Conservation (phyloP, 306 rosid species). For the Albizia julibrissin region DNA sequence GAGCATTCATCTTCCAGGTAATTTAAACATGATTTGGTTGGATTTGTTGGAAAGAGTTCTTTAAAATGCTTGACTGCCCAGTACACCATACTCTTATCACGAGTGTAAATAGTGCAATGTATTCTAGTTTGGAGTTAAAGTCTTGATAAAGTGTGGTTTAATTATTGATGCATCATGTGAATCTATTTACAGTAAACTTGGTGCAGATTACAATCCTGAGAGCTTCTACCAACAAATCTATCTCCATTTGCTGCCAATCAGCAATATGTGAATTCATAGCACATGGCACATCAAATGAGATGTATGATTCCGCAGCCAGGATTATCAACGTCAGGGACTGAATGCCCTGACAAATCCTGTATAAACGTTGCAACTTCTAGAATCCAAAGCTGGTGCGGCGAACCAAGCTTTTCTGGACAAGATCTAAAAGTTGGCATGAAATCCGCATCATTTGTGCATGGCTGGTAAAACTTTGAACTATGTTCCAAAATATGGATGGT, state of each 20-base stretch:
- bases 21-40: background rate
- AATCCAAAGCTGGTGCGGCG: slow-evolving; percentile 44
- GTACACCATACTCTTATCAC: background rate
- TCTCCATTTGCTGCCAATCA: slow-evolving; percentile 6
- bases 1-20: background rate
- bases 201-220: slow-evolving; percentile 38
- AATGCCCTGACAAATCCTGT: slow-evolving; percentile 38
- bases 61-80: background rate
- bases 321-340: slow-evolving; percentile 46
- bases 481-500: background rate
- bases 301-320: slow-evolving; percentile 40
- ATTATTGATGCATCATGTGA: slow-evolving; percentile 8
- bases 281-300: slow-evolving; percentile 57
- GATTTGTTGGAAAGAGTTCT: slow-evolving; percentile 9
- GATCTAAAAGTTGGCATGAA: slow-evolving; percentile 40
- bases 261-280: slow-evolving; percentile 16
- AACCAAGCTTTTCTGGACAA: slow-evolving; percentile 38
- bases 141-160: slow-evolving; percentile 15
- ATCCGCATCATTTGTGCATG: slow-evolving; percentile 45
- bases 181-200: background rate
- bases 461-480: slow-evolving; percentile 42
- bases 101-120: background rate
- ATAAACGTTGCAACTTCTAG: slow-evolving; percentile 42
- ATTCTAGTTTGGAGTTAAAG: slow-evolving; percentile 4
- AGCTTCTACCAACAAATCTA: slow-evolving; percentile 13